A percentile compares a stretch with the other conserved stretches of the same genome.
Evolutionary conservation across 768 basidiomycete species (phyloP).

Genomic region (Xanthoconium stramineum): DNA sequence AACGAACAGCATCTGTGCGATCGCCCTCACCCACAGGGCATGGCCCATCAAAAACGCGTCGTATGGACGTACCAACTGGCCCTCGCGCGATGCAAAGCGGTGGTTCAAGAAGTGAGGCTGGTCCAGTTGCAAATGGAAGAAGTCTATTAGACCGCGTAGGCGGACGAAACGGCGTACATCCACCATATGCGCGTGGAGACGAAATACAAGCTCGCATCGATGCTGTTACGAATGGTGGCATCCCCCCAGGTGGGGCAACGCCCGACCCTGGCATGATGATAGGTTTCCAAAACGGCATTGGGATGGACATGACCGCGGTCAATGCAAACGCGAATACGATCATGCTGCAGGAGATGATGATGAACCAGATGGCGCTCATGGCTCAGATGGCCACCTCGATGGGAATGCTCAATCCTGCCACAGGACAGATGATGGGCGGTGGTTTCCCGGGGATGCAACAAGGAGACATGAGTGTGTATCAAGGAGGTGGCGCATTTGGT

Average conservation of each 20-base stretch:
- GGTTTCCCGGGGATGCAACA: constrained; percentile 61
- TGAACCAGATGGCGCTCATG: constrained; percentile 92
- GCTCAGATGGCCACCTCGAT: constrained; percentile 85
- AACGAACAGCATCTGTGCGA: constrained; percentile 61
- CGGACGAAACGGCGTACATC: constrained; percentile 40
- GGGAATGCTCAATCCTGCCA: constrained; percentile 66
- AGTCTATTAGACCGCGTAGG: constrained; percentile 85
- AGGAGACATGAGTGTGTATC: constrained; percentile 47
- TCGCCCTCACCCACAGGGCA: constrained; percentile 62
- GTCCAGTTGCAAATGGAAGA: constrained; percentile 36
- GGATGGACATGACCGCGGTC: constrained; percentile 40
- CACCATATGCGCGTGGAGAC: constrained; percentile 44
- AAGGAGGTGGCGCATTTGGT: constrained; percentile 27
- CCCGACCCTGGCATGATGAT: constrained; percentile 44
- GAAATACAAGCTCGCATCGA: constrained; percentile 80
- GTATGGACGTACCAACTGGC: constrained; percentile 77
- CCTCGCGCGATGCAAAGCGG: constrained; percentile 73
- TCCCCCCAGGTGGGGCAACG: constrained; percentile 31
- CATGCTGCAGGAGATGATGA: constrained; percentile 85
- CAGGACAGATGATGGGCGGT: constrained; percentile 53
- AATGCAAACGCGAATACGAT: constrained; percentile 64
- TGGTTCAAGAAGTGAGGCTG: constrained; percentile 15
- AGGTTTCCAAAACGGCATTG: constrained; percentile 43
- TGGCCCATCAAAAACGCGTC: constrained; percentile 67
- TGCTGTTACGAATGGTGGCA: constrained; percentile 61